Evolutionary conservation across 1,284 basidiomycete genomes (phyloP), one percentile per base, ranked within the genome.

Genomic region (Marasmius oreades): DNA sequence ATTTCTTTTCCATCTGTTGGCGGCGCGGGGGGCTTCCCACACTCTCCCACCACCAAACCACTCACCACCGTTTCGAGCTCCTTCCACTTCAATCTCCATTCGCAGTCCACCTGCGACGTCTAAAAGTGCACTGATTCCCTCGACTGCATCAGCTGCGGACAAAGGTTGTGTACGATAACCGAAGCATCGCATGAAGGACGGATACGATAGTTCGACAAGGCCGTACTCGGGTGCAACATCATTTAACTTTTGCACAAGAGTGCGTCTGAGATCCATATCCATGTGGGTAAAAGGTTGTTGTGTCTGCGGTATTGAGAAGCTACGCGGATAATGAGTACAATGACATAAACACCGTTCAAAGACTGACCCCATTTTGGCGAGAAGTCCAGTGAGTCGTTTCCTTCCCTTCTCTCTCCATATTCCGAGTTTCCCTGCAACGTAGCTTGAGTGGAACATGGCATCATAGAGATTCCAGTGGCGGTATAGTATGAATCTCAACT

Each of bases 401-500:
- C 90, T 79, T 3, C 97, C 97, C 53, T 86, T 84, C 69, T 99
- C 96, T 66, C 92, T 92, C 97, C 97, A 99, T 52, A 98, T 91
- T 1, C 94, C 94, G 61, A 99, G 80, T 70, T 95, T 95, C 43
- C 90, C 88, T 1, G 95, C 96, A 14, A 99, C 90, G 66, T 99
- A 99, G 61, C 90, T 90, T 1, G 95, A 97, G 69, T 99, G 96
- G 67, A 91, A 90, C 96, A 99, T 99, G 11, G 94, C 86, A 67
- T 98, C 95, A 68, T 98, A 98, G 42, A 99, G 72, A 50, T 89
- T 97, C 97, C 97, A 99, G 73, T 99, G 97, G 53, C 96, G 82
- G 70, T 97, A 96, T 50, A 99, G 79, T 71, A 90, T 94, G 70
- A 99, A 99, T 11, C 97, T 81, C 53, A 97, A 77, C 69, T 98